Base-by-base conservation (phyloP, 257 asterid species). In the Petunia axillaris region DNA sequence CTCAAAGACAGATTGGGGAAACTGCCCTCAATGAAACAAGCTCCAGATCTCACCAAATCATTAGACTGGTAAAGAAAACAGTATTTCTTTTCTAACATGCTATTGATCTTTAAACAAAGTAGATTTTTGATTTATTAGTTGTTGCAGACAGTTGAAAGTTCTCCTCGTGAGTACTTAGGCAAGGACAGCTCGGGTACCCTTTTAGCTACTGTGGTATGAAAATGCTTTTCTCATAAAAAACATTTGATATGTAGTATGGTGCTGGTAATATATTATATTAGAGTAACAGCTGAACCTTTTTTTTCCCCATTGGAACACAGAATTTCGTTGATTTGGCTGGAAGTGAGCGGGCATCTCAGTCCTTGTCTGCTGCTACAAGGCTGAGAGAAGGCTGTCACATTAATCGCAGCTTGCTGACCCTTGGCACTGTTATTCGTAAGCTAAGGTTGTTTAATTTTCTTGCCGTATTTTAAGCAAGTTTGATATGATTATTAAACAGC, bases 31-130 rank as follows among this genome's bases (percentile, higher is more conserved):
- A 96, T 84, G 99, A 96, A 84, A 57, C 88, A 83, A 96, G 99
- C 88, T 94, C 99, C 1, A 89, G 99, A 83, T 96, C 99, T 79
- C 99, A 94, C 86, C 98, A 96, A 86, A 94, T 94, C 83, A 85
- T 92, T 39, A 91, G 97, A 58, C 83, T 95, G 94, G 98, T 95
- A 89, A 37, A 77, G 84, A 74, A 86, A 63, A 48, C 70, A 50
- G 50, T 4, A 37, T 52, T 64, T 74, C 41, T n/a, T 52, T 16
- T 54, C 75, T 79, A 64, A 52, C 77, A 62, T 39, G 16, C 39
- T 50, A 37, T 64, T 64, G 43, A 48, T 35, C 3, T 50, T 52
- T 79, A 64, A 4, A 8, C 37, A 41, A 5, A 64, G 39, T 13
- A 2, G 36, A 13, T 48, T 53, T 55, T 52, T 67, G 63, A 79